Evolutionary conservation across 169 alveolate species (phyloP).

Genomic region (Blepharisma undulans): DNA sequence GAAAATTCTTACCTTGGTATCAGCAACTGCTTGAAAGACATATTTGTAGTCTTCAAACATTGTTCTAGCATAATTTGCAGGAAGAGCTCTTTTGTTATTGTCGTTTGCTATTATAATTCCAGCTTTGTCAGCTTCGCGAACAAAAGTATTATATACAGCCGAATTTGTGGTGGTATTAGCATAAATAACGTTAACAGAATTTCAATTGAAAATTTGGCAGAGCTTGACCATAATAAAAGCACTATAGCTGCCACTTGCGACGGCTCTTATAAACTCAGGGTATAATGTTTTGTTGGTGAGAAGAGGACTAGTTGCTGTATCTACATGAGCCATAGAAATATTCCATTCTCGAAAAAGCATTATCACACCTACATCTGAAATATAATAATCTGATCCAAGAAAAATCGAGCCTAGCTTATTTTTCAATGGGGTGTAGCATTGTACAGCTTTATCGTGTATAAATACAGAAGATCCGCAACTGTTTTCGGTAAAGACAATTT

Average conservation of each 20-base stretch:
- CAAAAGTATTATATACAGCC: neutral
- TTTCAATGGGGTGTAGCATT: neutral
- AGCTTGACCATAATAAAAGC: neutral
- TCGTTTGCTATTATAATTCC: neutral
- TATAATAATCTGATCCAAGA: neutral
- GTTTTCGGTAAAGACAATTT: neutral
- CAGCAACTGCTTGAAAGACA: neutral
- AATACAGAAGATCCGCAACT: neutral
- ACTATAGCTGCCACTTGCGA: neutral
- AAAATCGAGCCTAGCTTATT: neutral
- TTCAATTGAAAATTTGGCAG: neutral
- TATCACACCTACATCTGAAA: neutral
- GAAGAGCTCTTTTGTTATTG: neutral
- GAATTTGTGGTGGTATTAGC: neutral
- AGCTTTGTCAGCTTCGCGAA: neutral
- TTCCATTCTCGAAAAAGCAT: neutral
- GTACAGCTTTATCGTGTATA: neutral
- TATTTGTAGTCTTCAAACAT: constrained; percentile 5
- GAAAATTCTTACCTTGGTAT: neutral
- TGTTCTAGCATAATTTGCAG: neutral
- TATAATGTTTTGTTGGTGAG: neutral
- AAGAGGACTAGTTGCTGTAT: neutral
- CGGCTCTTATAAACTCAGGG: neutral
- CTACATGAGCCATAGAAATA: neutral
- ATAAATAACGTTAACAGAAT: neutral